phyloP scores from a whole-genome alignment of 164 flowering plant genomes.

The Akebia trifoliata region DNA sequence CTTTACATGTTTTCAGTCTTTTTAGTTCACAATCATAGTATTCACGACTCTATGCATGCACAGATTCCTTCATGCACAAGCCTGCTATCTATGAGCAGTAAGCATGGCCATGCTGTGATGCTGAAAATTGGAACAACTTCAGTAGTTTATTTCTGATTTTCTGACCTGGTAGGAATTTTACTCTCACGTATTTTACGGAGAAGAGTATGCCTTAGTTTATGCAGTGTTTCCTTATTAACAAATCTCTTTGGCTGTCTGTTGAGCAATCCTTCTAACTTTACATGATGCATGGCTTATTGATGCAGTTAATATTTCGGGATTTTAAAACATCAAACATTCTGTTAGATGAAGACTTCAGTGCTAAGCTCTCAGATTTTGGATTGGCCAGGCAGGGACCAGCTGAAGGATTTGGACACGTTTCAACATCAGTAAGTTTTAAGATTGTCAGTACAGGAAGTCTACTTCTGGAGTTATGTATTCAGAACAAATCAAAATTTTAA shows the following conservation, averaged over 20 bases:
- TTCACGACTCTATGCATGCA: no score
- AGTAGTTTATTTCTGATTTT: no score
- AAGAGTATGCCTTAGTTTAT: no score
- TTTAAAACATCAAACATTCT: slow-evolving; percentile 84
- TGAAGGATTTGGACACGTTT: slow-evolving; percentile 76
- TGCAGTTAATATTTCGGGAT: slow-evolving; percentile 92
- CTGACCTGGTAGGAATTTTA: no score
- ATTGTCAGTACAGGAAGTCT: neutral
- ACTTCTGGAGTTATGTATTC: neutral
- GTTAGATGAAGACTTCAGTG: slow-evolving; percentile 80
- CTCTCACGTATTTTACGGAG: no score
- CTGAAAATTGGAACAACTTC: no score
- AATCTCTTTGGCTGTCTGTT: neutral
- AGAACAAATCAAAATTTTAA: neutral
- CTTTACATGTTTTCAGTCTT: no score
- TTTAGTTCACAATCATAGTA: no score
- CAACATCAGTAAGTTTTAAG: slow-evolving; percentile 62
- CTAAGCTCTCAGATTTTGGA: slow-evolving; percentile 95
- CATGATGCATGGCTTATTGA: neutral
- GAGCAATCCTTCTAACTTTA: neutral
- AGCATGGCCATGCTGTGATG: no score
- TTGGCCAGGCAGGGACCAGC: slow-evolving; percentile 89
- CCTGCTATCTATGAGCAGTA: no score
- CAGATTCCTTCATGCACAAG: no score
- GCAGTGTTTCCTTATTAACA: no score